Conservation (phyloP, 345 rosid genomes). For the Melaleuca quinquenervia region DNA sequence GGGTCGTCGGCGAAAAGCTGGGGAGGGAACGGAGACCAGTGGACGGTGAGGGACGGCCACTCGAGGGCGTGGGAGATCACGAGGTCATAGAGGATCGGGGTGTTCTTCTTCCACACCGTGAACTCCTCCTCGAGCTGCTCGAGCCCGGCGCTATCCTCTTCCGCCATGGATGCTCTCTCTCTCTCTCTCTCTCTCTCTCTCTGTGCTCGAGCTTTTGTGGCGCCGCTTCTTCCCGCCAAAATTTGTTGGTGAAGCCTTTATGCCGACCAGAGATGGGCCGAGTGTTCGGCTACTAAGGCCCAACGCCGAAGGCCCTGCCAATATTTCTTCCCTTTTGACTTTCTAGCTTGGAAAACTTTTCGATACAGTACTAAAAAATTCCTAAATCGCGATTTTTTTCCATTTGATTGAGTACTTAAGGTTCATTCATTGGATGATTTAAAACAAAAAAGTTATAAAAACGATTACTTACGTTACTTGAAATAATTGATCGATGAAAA, state of each 20-base stretch:
- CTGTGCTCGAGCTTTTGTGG: background rate
- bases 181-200: background rate
- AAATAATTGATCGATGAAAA: too few relatives aligned
- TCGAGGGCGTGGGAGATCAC: constrained; percentile 81
- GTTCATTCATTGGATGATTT: too few relatives aligned
- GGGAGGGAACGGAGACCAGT: constrained; percentile 67
- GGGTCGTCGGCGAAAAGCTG: constrained; percentile 39
- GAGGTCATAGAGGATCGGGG: constrained; percentile 84
- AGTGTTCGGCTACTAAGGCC: background rate
- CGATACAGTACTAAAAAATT: background rate
- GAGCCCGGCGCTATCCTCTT: constrained; percentile 17
- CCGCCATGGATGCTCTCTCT: constrained; percentile 23
- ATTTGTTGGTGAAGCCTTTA: background rate
- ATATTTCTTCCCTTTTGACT: background rate
- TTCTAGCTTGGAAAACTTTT: background rate
- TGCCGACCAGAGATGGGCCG: background rate
- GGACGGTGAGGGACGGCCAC: constrained; percentile 96
- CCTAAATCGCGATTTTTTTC: too few relatives aligned
- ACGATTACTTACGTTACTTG: too few relatives aligned
- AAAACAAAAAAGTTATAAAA: too few relatives aligned
- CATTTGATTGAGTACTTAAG: too few relatives aligned
- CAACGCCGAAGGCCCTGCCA: background rate
- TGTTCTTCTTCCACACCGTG: constrained; percentile 83
- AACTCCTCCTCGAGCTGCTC: constrained; percentile 78
- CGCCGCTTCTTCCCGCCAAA: background rate